phyloP scores from a whole-genome alignment of 805 yeast species.

The Starmerella sp. region DNA sequence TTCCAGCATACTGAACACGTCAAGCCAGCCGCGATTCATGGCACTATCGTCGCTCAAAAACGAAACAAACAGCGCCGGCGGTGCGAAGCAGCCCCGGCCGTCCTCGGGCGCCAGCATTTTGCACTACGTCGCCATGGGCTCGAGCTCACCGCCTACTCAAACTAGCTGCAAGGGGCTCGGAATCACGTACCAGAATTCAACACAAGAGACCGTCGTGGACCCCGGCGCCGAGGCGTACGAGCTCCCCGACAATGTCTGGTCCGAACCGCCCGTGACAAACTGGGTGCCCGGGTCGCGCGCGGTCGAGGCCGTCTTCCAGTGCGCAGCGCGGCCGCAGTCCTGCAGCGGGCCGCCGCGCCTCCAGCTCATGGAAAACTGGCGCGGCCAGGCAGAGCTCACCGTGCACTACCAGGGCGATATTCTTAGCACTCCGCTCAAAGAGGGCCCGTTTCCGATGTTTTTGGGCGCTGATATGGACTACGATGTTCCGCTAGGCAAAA shows the following conservation, averaged over 20 bases:
- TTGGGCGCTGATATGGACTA: too few relatives aligned
- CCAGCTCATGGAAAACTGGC: not conserved
- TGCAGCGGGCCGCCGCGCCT: not conserved
- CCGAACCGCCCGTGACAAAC: not conserved
- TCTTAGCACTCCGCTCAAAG: not conserved
- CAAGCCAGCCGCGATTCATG: too few relatives aligned
- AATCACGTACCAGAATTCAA: not conserved
- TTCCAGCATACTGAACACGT: too few relatives aligned
- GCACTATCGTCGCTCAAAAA: too few relatives aligned
- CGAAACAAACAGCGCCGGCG: too few relatives aligned
- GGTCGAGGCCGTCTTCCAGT: not conserved
- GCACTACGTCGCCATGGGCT: not conserved
- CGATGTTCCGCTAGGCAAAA: too few relatives aligned
- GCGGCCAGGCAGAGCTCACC: conserved; percentile 1
- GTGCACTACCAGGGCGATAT: not conserved
- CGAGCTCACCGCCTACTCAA: not conserved
- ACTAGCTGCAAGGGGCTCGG: not conserved
- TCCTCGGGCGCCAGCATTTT: not conserved
- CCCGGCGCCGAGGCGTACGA: too few relatives aligned
- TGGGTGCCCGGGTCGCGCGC: not conserved
- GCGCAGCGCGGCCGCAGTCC: not conserved
- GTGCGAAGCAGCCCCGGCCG: too few relatives aligned
- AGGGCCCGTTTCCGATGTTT: not conserved
- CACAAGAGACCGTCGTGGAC: not conserved
- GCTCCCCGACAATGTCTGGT: not conserved